Conservation (phyloP, 148 eudicot species). For the Camellia lanceoleosa region DNA sequence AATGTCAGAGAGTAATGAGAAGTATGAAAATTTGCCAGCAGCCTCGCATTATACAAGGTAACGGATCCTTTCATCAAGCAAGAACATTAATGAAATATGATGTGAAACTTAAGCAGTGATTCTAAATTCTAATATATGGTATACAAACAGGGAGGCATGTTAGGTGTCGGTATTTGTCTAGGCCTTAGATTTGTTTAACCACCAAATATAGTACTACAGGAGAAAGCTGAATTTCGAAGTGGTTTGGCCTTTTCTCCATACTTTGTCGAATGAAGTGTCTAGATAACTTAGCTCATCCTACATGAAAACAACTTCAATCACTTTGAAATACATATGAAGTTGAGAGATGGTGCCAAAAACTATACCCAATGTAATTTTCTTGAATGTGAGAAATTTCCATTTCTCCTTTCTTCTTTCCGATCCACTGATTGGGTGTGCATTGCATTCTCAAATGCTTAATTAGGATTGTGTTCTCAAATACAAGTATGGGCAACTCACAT, state of each 20-base stretch:
- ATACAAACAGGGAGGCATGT: neutral
- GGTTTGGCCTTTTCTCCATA: neutral
- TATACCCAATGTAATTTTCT: neutral
- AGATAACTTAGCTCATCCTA: neutral
- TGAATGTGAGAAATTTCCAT: neutral
- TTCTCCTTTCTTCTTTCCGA: neutral
- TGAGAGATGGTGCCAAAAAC: neutral
- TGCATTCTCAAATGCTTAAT: neutral
- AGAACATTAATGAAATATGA: neutral
- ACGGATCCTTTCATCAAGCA: conserved; percentile 4
- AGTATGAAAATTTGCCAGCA: neutral
- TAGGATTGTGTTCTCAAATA: neutral
- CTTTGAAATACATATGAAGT: neutral
- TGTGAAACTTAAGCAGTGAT: neutral
- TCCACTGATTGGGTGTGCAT: neutral
- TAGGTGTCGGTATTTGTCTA: neutral
- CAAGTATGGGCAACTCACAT: neutral
- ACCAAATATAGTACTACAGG: neutral
- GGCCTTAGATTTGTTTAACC: neutral
- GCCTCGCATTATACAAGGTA: neutral
- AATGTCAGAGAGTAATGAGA: neutral
- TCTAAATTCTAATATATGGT: neutral
- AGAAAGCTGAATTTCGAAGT: neutral
- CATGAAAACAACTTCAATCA: conserved; percentile 3
- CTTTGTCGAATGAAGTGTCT: neutral